phyloP scores from a whole-genome alignment of 306 rosid species.

The Corylus heterophylla region DNA sequence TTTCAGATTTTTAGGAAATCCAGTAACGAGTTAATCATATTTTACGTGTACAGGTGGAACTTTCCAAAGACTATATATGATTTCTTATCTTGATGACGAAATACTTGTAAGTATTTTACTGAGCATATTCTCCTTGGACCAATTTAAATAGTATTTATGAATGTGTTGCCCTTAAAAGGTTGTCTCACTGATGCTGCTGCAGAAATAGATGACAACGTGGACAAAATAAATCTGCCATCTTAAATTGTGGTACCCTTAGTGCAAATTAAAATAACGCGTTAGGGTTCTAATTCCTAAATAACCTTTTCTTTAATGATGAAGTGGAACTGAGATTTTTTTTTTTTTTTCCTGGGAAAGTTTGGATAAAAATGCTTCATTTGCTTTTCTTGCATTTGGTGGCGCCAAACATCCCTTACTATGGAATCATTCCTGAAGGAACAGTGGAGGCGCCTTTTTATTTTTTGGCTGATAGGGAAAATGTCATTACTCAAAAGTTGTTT shows the following conservation, averaged over 20 bases:
- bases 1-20: constrained; percentile 4
- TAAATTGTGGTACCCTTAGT: not conserved
- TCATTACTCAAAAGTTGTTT: not conserved
- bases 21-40: not conserved
- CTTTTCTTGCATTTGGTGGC: not conserved
- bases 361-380: not conserved
- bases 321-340: not conserved
- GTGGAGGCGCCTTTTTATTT: not conserved
- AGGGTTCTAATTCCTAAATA: constrained; percentile 8
- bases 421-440: not conserved
- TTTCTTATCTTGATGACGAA: constrained; percentile 93
- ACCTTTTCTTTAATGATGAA: not conserved
- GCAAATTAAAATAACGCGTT: not conserved
- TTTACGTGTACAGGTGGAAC: constrained; percentile 64
- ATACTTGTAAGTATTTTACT: constrained; percentile 71
- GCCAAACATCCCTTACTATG: not conserved
- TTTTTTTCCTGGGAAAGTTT: not conserved
- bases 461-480: not conserved
- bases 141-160: constrained; percentile 18
- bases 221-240: constrained; percentile 4
- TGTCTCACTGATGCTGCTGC: constrained; percentile 1
- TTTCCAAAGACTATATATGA: constrained; percentile 81
- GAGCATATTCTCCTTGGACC: constrained; percentile 12
- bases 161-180: not conserved
- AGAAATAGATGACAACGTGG: constrained; percentile 4